Evolutionary conservation across 495 filamentous ascomycete genomes (phyloP).

Genomic region (Cairneyella variabilis): DNA sequence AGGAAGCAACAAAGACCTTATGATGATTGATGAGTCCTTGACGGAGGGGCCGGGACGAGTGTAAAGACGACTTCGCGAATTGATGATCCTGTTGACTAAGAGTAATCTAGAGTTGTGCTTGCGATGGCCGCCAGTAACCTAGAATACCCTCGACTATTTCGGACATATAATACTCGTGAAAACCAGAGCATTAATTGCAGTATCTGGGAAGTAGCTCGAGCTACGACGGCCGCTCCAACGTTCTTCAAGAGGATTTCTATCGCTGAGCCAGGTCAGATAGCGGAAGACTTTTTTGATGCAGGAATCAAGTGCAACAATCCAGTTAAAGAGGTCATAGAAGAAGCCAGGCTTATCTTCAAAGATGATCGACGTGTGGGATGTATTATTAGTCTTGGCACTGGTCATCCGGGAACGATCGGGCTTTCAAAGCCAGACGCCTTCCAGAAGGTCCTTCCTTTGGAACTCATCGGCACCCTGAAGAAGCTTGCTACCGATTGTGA

Average conservation of each 20-base stretch:
- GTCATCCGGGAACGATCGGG: not conserved
- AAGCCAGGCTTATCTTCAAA: constrained; percentile 10
- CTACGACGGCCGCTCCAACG: constrained; percentile 18
- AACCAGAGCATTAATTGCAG: constrained; percentile 3
- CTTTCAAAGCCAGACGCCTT: not conserved
- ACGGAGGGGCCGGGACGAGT: not conserved
- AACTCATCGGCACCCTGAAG: constrained; percentile 11
- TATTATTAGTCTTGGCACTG: constrained; percentile 21
- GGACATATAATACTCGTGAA: constrained; percentile 9
- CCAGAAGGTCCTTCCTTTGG: constrained; percentile 11
- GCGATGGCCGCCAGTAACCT: constrained; percentile 10
- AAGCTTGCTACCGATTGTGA: constrained; percentile 15
- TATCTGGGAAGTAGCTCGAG: constrained; percentile 20
- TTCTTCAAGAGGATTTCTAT: constrained; percentile 16
- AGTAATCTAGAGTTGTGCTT: constrained; percentile 11
- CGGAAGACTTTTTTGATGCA: constrained; percentile 18
- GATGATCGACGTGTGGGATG: not conserved
- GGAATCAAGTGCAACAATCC: constrained; percentile 22
- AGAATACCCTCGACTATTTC: constrained; percentile 7
- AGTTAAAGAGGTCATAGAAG: constrained; percentile 16
- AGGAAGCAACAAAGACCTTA: constrained; percentile 8
- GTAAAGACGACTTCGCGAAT: not conserved
- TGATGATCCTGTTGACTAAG: not conserved
- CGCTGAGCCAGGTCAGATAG: not conserved
- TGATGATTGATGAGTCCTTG: not conserved